Evolutionary conservation across 257 asterid species (phyloP).

Genomic region (Lavandula angustifolia): DNA sequence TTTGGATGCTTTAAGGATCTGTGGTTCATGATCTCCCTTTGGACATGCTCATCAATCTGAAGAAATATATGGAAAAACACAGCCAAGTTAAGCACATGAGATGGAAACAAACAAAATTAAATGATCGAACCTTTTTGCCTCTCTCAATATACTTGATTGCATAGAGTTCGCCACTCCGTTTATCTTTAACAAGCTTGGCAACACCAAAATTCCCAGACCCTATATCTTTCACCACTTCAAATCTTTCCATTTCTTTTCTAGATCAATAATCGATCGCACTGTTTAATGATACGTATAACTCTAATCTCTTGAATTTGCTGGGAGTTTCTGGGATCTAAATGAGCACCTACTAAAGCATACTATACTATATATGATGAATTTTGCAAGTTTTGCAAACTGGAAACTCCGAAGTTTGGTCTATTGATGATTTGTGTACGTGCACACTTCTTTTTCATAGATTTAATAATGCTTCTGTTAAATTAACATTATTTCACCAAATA

Average conservation of each 20-base stretch:
- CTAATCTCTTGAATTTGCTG: not conserved
- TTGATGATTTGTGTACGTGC: constrained; percentile 5
- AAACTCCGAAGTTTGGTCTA: constrained; percentile 24
- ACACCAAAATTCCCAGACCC: constrained; percentile 84
- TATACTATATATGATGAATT: not conserved
- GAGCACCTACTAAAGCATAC: not conserved
- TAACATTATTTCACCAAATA: not conserved
- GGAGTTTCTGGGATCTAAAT: not conserved
- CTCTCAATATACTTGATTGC: constrained; percentile 53
- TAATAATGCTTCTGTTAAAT: not conserved
- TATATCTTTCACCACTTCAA: constrained; percentile 56
- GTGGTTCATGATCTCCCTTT: constrained; percentile 60
- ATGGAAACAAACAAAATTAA: not conserved
- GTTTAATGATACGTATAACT: not conserved
- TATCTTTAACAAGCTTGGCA: constrained; percentile 64
- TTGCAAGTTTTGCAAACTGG: constrained; percentile 40
- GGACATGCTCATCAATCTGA: constrained; percentile 66
- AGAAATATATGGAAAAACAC: not conserved
- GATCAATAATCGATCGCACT: not conserved
- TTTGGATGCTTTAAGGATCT: constrained; percentile 54
- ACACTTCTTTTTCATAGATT: constrained; percentile 3
- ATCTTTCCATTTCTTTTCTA: constrained; percentile 48
- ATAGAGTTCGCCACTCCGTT: constrained; percentile 38
- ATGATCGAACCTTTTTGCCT: constrained; percentile 48
- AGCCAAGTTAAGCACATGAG: not conserved